Base-by-base conservation (phyloP, 768 basidiomycete genomes). In the Auriscalpium vulgare region DNA sequence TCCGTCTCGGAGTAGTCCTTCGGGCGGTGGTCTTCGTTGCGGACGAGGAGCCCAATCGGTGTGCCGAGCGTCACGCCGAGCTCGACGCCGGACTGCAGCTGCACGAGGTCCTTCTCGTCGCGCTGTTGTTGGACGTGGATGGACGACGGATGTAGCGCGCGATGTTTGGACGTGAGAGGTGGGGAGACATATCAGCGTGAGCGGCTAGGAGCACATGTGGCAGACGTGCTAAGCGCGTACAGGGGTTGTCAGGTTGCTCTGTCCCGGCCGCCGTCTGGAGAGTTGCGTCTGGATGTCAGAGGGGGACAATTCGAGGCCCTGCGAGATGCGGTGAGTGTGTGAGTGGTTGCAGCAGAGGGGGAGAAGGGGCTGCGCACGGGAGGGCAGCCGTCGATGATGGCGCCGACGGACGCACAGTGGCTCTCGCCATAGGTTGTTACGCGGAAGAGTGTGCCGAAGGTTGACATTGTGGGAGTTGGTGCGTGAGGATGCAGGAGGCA, bases 1-100 rank as follows among this genome's bases (percentile, higher is more conserved):
- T 99, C 97, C 0, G 97, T 98, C 76, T 98, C 97, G 61, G 94
- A 86, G 72, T 99, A 99, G 72, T 99, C 97, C 66, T 97, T 90
- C 17, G 97, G 97, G 34, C 97, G 80, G 68, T 99, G 97, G 69
- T 99, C 97, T 74, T 98, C 94, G 72, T 99, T 99, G 66, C 84
- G 90, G 40, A 99, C 93, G 51, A 97, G 77, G n/a, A 99, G 83
- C 2, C 86, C 95, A 65, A 99, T 98, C 19, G 97, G 97, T 17
- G 97, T 99, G 47, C 97, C 97, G 19, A 99, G 84, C 2, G 97
- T 97, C 34, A 95, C 85, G 29, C 92, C 97, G 60, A 88, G 85
- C 70, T 99, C 97, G 34, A 87, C 76, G 34, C 97, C 97, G 36
- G 94, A 95, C 70, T 99, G 97, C 36, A 99, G 74, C 53, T 88